phyloP scores from a whole-genome alignment of 2,329 filamentous ascomycete genomes.

The Chrysosporium queenslandicum region DNA sequence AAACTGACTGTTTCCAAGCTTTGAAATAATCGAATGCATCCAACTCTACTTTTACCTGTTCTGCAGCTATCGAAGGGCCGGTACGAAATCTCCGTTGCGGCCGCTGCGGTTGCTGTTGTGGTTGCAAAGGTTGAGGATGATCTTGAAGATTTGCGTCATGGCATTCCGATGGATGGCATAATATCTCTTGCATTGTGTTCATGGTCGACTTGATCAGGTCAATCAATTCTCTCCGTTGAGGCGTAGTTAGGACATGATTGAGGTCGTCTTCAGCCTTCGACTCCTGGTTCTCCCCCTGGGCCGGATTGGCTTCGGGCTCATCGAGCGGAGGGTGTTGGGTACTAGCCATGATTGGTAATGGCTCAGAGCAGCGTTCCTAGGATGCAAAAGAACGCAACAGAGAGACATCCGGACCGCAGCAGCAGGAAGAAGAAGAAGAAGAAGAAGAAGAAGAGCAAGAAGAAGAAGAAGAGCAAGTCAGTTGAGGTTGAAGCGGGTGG shows the following conservation, averaged over 20 bases:
- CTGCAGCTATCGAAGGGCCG: constrained; percentile 8
- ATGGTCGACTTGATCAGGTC: constrained; percentile 6
- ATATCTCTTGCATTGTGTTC: constrained; percentile 11
- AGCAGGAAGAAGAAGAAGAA: too few relatives aligned
- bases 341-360: neutral
- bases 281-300: neutral
- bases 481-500: neutral
- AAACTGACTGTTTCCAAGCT: constrained; percentile 65
- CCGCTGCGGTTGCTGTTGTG: neutral
- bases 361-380: too few relatives aligned
- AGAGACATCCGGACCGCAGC: too few relatives aligned
- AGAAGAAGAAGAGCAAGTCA: neutral
- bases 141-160: neutral
- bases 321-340: neutral
- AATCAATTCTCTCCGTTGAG: constrained; percentile 11
- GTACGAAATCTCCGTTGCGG: neutral
- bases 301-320: neutral
- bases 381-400: too few relatives aligned
- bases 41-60: constrained; percentile 47
- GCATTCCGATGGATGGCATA: constrained; percentile 11
- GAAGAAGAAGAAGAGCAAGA: neutral
- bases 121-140: neutral
- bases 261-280: constrained; percentile 21
- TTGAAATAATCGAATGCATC: constrained; percentile 62
- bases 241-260: constrained; percentile 8